A percentile compares a stretch with the other conserved stretches of the same genome.
phyloP scores from a whole-genome alignment of 768 basidiomycete genomes.

The Mycena kentingensis region DNA sequence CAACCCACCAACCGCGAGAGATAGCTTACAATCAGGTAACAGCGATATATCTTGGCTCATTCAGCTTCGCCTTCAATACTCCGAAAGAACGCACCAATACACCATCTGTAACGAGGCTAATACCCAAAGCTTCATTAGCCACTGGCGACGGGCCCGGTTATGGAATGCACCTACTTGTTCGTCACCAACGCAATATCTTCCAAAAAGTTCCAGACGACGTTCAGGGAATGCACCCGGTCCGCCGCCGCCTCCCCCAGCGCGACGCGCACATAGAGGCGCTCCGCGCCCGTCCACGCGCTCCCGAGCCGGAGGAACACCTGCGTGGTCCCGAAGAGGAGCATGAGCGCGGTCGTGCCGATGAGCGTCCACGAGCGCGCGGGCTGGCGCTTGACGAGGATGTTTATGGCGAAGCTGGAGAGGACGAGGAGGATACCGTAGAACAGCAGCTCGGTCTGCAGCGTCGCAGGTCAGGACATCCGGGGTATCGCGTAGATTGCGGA shows the following conservation, averaged over 20 bases:
- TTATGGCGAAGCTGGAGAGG: conserved; percentile 15
- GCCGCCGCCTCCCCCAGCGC: conserved; percentile 10
- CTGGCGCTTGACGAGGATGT: conserved; percentile 5
- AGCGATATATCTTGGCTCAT: conserved; percentile 16
- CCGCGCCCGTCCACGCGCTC: neutral
- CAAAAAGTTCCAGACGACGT: conserved; percentile 8
- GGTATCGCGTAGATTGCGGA: neutral
- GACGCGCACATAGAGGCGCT: conserved; percentile 3
- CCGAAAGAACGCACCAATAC: conserved; percentile 11
- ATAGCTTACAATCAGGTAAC: conserved; percentile 14
- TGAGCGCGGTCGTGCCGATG: neutral
- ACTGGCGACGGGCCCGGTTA: neutral
- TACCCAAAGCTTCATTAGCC: neutral
- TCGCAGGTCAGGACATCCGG: too few species aligned
- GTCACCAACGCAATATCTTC: conserved; percentile 18
- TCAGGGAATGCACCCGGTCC: neutral
- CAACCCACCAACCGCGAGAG: neutral
- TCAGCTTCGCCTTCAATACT: neutral
- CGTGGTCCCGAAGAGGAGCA: conserved; percentile 12
- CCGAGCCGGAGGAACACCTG: conserved; percentile 11
- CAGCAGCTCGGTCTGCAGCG: conserved; percentile 11
- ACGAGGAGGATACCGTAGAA: conserved; percentile 21
- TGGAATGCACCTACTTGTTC: conserved; percentile 12
- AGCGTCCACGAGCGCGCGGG: conserved; percentile 1
- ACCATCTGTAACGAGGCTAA: conserved; percentile 16